These are phyloP conservation scores for Stentor coeruleus DNA, from an alignment of 73 alveolate species.

Conservation along the genomic window DNA sequence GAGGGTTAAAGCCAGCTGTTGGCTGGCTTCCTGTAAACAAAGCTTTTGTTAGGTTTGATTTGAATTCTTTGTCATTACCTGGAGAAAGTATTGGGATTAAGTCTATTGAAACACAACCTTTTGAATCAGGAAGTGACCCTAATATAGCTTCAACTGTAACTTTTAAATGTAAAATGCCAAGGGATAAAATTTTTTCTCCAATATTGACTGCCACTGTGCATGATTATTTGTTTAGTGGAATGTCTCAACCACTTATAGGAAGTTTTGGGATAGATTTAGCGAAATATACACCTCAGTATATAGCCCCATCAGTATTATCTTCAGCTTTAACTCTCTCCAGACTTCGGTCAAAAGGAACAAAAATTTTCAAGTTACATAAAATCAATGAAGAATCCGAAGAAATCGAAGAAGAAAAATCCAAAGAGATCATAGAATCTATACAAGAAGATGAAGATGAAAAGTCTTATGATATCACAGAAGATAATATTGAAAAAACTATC, in stretches of 20 bases:
- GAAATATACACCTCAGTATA: background rate
- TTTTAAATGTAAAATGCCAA: conserved; percentile 69
- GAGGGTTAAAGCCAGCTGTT: conserved; percentile 66
- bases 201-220: conserved; percentile 73
- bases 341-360: background rate
- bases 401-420: background rate
- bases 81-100: conserved; percentile 52
- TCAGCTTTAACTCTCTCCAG: background rate
- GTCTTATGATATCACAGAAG: background rate
- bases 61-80: conserved; percentile 69
- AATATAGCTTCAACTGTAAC: conserved; percentile 70
- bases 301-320: background rate
- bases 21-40: conserved; percentile 80
- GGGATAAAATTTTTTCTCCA: conserved; percentile 73
- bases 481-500: background rate
- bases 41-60: conserved; percentile 73
- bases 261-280: conserved; percentile 52
- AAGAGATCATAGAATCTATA: background rate
- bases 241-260: conserved; percentile 77
- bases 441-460: background rate
- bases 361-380: background rate
- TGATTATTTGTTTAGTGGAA: conserved; percentile 79
- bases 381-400: background rate
- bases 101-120: conserved; percentile 71
- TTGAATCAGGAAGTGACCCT: conserved; percentile 80